Base-by-base conservation (phyloP, 441 rosid genomes). In the Isatis lusitanica region DNA sequence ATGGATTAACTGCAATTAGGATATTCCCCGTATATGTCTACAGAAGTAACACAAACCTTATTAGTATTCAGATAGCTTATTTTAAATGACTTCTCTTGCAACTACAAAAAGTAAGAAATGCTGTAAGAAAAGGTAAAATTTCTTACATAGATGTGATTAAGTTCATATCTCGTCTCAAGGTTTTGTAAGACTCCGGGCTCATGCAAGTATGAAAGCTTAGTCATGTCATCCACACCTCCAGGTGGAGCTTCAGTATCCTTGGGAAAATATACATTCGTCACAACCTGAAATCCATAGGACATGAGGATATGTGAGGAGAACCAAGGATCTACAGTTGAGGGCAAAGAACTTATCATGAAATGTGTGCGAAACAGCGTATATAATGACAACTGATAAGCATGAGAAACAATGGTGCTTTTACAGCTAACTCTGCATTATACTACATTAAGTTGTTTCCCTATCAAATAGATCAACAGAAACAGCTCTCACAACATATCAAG, bases 191-290 rank as follows among this genome's bases (percentile, higher is more conserved):
- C 94, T 72, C 92, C 92, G 2, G 92, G 94, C 78, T 89, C 94
- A 68, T 89, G 94, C 86, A 89, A 80, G 78, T 89, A 89, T 13
- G 92, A 86, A 69, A 89, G 90, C 77, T 85, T 89, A 57, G 92
- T 87, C 94, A 89, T 89, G 82, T 89, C 92, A 84, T 89, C 92
- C 10, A 86, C 87, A 72, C 94, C 94, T 48, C 87, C 94, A 6
- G 90, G 82, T 5, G 88, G 78, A 58, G 83, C 89, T 81, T 89
- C 94, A 9, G 89, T 84, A 61, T 89, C 94, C 63, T 86, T 82
- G 35, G 94, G 94, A 33, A 78, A 82, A 43, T 85, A 87, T 68
- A 86, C 75, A 68, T 79, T 79, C 59, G 87, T 62, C 66, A 79
- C 82, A 75, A 85, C 85, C 94, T 89, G 81, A 52, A 66, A 71